Evolutionary conservation across 495 filamentous ascomycete genomes (phyloP), one percentile per base, ranked within the genome.

Genomic region (Aspergillus cristatus): DNA sequence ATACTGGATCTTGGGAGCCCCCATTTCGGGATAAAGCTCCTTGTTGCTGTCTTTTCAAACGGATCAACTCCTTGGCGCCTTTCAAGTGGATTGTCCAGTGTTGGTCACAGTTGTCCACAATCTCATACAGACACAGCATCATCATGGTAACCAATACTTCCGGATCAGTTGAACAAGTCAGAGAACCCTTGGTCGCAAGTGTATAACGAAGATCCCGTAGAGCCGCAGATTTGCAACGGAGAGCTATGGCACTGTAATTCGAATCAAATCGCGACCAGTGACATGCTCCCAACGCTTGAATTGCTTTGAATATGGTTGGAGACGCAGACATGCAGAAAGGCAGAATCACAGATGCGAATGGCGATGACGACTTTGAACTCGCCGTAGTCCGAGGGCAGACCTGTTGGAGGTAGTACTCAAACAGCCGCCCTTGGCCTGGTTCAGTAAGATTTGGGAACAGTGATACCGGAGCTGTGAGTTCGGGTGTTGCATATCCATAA

Each of bases 51-150:
- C 58, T 51, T 25, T 57, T 48, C 2, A 61, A 44, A 18, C 57
- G 56, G 31, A 69, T 69, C 14, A 69, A 38, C 22, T 64, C 63
- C 30, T 66, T 64, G 28, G 63, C 63, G 6, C 63, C 65, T 25
- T 62, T 61, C 5, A 67, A 46, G 42, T 69, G 65, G 18, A 67
- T 56, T 1, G 54, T 62, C 65, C 65, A 69, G 32, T 58, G 57
- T 26, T 59, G 52, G 33, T 67, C 63, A 20, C 65, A 69, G 28
- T 65, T 58, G 31, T 69, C 63, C 15, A 67, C 54, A 34, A 69
- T 67, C 38, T 69, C 65, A 40, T 62, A 69, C 1, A 66, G 53
- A 40, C 63, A 69, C 14, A 69, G 45, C 54, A 69, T 59, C 50
- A 69, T 65, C 63, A 69, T 67, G 20, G 65, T 55, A 2, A 60